Conservation (phyloP, 345 rosid genomes). For the Bruguiera parviflora region DNA sequence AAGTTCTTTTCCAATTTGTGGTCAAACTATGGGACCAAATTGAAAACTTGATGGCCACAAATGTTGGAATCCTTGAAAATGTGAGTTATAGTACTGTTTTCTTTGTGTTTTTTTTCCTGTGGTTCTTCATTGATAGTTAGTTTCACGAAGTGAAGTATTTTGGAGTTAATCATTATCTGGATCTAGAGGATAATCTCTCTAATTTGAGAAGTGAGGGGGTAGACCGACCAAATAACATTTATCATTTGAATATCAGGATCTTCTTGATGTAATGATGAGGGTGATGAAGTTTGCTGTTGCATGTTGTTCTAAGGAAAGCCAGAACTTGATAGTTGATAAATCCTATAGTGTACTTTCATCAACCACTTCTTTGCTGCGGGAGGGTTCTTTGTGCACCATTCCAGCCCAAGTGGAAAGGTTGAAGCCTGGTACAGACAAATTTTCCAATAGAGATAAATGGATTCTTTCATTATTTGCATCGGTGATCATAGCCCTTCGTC, state of each 20-base stretch:
- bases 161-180: background rate
- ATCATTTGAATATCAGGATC: conserved; percentile 41
- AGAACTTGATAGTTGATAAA: conserved; percentile 57
- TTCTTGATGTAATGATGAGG: conserved; percentile 63
- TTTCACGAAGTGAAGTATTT: background rate
- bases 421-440: conserved; percentile 24
- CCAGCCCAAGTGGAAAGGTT: conserved; percentile 34
- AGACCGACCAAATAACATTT: background rate
- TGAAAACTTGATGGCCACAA: conserved; percentile 40
- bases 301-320: conserved; percentile 57
- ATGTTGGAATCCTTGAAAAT: conserved; percentile 27
- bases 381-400: conserved; percentile 34
- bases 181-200: background rate
- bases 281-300: conserved; percentile 67
- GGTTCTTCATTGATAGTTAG: background rate
- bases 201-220: background rate
- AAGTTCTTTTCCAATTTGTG: conserved; percentile 45
- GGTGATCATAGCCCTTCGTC: conserved; percentile 61
- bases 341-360: conserved; percentile 51
- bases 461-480: conserved; percentile 69
- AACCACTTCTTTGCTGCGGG: conserved; percentile 40
- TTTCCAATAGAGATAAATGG: conserved; percentile 59
- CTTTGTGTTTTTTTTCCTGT: background rate
- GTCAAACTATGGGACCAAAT: conserved; percentile 61
- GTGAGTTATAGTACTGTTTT: conserved; percentile 32